A percentile compares a stretch with the other conserved stretches of the same genome.
Evolutionary conservation across 2,329 filamentous ascomycete species (phyloP).

Genomic region (Paraphaeosphaeria minitans): DNA sequence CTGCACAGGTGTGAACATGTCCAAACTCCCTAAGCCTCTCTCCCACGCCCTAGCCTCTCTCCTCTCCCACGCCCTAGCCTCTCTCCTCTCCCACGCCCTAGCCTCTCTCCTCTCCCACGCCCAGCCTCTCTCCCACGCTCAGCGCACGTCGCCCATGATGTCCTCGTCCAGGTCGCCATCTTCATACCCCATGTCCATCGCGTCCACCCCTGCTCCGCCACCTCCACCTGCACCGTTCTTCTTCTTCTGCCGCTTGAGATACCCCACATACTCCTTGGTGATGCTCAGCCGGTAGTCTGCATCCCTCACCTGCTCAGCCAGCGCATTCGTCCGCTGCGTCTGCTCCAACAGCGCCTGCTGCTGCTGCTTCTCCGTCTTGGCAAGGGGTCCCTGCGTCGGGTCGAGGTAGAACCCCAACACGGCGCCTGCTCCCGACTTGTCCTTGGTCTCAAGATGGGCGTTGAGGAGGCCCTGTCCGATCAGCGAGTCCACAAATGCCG

Average conservation of each 20-base stretch:
- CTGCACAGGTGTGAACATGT: background rate
- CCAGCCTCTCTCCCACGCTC: conserved; percentile 10
- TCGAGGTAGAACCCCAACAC: conserved; percentile 61
- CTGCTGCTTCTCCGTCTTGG: conserved; percentile 48
- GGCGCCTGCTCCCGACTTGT: conserved; percentile 45
- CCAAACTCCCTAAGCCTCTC: background rate
- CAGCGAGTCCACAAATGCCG: conserved; percentile 59
- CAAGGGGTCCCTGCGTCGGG: conserved; percentile 43
- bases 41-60: conserved; percentile 16
- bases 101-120: too few relatives aligned
- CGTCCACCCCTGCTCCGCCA: conserved; percentile 33
- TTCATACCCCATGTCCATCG: conserved; percentile 45
- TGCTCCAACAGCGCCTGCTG: conserved; percentile 55
- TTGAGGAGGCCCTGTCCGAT: conserved; percentile 58
- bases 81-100: too few relatives aligned
- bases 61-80: too few relatives aligned
- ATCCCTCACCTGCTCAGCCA: conserved; percentile 59
- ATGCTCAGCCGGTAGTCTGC: conserved; percentile 62
- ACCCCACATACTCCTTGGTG: conserved; percentile 64
- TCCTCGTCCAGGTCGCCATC: conserved; percentile 44
- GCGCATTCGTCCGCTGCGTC: conserved; percentile 55
- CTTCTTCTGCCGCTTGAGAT: conserved; percentile 55
- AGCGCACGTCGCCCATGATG: conserved; percentile 46
- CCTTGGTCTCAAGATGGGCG: conserved; percentile 50
- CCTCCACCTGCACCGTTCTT: conserved; percentile 33